phyloP scores from a whole-genome alignment of 2,329 filamentous ascomycete genomes.

The Sarocladiaceae sp. region DNA sequence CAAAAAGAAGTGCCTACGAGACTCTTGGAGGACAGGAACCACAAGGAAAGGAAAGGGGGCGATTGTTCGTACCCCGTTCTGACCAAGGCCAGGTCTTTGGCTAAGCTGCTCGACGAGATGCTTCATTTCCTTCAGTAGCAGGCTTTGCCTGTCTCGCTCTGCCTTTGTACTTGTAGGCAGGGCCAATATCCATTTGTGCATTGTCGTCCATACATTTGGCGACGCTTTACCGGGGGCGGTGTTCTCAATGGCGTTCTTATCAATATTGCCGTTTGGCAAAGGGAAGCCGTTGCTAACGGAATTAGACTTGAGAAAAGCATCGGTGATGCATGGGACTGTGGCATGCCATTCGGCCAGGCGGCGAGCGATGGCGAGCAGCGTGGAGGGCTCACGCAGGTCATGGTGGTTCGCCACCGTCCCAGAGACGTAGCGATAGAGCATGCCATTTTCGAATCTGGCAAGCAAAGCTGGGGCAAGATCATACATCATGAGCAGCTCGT shows the following conservation, averaged over 20 bases:
- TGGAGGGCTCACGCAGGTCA: slow-evolving; percentile 67
- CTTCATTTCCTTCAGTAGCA: slow-evolving; percentile 68
- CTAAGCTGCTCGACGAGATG: slow-evolving; percentile 66
- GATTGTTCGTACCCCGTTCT: slow-evolving; percentile 55
- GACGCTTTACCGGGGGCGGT: slow-evolving; percentile 61
- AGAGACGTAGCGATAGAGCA: slow-evolving; percentile 86
- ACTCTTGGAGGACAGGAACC: background rate
- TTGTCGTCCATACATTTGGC: slow-evolving; percentile 91
- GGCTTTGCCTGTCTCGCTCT: slow-evolving; percentile 59
- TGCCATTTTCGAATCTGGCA: slow-evolving; percentile 90
- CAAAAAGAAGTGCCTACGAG: slow-evolving; percentile 1
- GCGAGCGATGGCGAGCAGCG: slow-evolving; percentile 78
- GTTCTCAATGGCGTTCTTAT: slow-evolving; percentile 38
- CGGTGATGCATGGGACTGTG: slow-evolving; percentile 50
- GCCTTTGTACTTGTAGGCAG: slow-evolving; percentile 67
- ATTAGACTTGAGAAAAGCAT: slow-evolving; percentile 25
- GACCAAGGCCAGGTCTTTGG: slow-evolving; percentile 68
- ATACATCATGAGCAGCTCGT: slow-evolving; percentile 79
- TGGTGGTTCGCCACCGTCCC: slow-evolving; percentile 73
- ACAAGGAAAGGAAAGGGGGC: background rate
- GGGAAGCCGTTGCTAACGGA: slow-evolving; percentile 21
- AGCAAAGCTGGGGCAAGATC: slow-evolving; percentile 81
- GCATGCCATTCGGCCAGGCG: slow-evolving; percentile 93
- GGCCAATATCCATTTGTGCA: slow-evolving; percentile 92
- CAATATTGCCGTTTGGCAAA: slow-evolving; percentile 21